Conservation (phyloP, 768 basidiomycete species). For the Hericium erinaceus region DNA sequence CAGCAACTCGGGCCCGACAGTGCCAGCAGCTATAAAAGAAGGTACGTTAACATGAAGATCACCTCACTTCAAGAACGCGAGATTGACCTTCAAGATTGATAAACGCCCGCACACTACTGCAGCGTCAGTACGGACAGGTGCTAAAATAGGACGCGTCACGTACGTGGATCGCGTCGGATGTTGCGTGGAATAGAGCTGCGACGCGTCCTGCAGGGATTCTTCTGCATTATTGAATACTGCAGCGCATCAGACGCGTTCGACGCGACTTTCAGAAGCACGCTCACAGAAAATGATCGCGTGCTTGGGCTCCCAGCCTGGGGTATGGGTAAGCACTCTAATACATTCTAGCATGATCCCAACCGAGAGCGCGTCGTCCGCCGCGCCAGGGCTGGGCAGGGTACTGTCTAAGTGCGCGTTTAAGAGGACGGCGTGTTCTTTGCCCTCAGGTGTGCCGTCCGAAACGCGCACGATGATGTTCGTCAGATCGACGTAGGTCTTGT, state of each 20-base stretch:
- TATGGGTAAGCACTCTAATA: conserved; percentile 65
- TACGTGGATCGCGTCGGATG: conserved; percentile 66
- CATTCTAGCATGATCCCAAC: conserved; percentile 91
- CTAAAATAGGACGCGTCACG: conserved; percentile 18
- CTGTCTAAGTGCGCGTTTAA: conserved; percentile 88
- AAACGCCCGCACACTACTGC: conserved; percentile 62
- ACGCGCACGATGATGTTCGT: conserved; percentile 84
- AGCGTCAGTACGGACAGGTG: background rate
- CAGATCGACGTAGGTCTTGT: conserved; percentile 83
- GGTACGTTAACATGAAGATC: too few species aligned
- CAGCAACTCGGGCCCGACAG: conserved; percentile 77
- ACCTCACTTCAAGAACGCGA: too few species aligned
- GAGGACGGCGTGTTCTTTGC: conserved; percentile 76
- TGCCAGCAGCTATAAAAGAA: conserved; percentile 59
- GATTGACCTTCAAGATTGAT: conserved; percentile 80
- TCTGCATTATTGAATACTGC: conserved; percentile 93
- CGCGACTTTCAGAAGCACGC: conserved; percentile 15
- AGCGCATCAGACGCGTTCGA: background rate
- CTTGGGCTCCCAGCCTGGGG: conserved; percentile 61
- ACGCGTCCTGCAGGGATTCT: conserved; percentile 90
- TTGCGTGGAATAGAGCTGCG: conserved; percentile 88
- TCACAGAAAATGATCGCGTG: conserved; percentile 77
- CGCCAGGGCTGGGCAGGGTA: conserved; percentile 82
- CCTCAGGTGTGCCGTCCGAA: conserved; percentile 60
- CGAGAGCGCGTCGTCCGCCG: conserved; percentile 80